These are phyloP conservation scores for Elongisporangium prolatum DNA, from an alignment of 352 stramenopile species.

Conservation along the genomic window DNA sequence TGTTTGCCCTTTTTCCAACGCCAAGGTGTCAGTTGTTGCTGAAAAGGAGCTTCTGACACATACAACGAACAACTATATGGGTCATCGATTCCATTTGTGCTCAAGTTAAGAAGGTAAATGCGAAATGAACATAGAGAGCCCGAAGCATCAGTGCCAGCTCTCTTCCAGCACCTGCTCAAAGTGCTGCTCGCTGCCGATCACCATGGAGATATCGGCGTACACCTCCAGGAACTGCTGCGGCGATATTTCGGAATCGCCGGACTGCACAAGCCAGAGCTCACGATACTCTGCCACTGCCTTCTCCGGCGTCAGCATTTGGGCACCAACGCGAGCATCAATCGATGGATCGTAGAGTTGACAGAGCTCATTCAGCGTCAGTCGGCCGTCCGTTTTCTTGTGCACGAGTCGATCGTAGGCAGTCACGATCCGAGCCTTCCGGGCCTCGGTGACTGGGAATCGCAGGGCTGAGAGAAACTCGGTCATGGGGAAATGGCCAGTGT, in stretches of 20 bases:
- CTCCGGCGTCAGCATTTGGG: constrained; percentile 24
- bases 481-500: constrained; percentile 55
- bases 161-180: constrained; percentile 66
- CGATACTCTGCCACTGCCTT: constrained; percentile 38
- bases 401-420: constrained; percentile 39
- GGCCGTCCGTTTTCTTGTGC: constrained; percentile 18
- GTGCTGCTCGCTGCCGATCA: constrained; percentile 49
- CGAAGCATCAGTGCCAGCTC: constrained; percentile 43
- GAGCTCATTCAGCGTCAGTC: constrained; percentile 41
- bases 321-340: constrained; percentile 54
- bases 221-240: constrained; percentile 60
- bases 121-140: no score
- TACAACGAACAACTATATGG: no score
- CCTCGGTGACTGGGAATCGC: constrained; percentile 25
- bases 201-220: constrained; percentile 64
- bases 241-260: constrained; percentile 27
- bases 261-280: constrained; percentile 34
- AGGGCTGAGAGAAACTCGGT: constrained; percentile 34
- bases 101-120: no score
- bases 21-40: no score
- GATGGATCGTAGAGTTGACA: constrained; percentile 43
- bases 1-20: no score
- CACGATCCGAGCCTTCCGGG: constrained; percentile 33
- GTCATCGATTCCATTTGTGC: background rate
- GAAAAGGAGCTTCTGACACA: no score